Evolutionary conservation across 352 stramenopile genomes (phyloP), one percentile per base, ranked within the genome.

Genomic region (Phytophthora sojae): DNA sequence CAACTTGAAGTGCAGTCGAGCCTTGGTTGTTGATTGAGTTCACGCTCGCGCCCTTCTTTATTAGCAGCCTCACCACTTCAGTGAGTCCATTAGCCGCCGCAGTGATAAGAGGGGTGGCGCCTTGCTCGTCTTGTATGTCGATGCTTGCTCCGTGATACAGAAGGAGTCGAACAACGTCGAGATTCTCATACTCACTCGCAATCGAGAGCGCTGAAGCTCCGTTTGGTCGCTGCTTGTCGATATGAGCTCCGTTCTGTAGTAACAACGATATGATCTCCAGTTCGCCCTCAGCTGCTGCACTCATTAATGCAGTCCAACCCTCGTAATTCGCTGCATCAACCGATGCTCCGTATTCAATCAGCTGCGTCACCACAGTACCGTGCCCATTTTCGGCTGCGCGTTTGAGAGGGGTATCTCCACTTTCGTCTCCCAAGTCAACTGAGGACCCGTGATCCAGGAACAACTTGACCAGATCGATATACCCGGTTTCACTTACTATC

Each of bases 141-240:
- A 72, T 55, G 14, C 6, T 52, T 1, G 57, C 64, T 3, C 57
- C 64, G 6, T n/a, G 54, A 8, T 56, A 57, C 2, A 64, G 17
- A 52, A 70, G 45, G 39, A 64, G 55, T 23, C 19, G 57, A 14
- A 35, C 54, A 39, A 47, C 32, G 12, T 55, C 17, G 0, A 19
- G 11, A n/a, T 65, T 39, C 0, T 35, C 49, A 12, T 15, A 14
- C 44, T 65, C 55, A 21, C 35, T 65, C 12, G 64, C 64, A 1
- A 51, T 8, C 11, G 29, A 47, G 8, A 70, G 57, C 6, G 63
- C 54, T 3, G 63, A 56, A n/a, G 32, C 15, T 12, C 55, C 47
- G 37, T 71, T 32, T n/a, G 35, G 14, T 2, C 26, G 8, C 11
- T 29, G 64, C 11, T 64, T 26, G 39, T 73, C 52, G 25, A 67